A percentile compares a stretch with the other conserved stretches of the same genome.
Conservation (phyloP, 495 filamentous ascomycete species). For the Thermochaetoides thermophila region DNA sequence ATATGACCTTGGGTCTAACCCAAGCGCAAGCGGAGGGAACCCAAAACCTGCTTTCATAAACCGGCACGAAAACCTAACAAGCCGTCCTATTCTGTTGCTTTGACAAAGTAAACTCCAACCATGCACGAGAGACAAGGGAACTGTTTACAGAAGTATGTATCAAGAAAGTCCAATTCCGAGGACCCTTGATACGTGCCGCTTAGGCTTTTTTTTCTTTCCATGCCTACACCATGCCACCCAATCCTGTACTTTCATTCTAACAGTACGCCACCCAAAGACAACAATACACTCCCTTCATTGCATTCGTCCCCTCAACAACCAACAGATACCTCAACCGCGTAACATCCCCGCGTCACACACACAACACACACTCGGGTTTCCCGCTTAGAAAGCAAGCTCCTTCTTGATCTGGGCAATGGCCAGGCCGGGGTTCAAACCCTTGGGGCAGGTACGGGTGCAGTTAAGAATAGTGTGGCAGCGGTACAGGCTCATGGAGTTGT, state of each 20-base stretch:
- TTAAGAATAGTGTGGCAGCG: conserved; percentile 98
- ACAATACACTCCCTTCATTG: too few relatives aligned
- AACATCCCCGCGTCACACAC: neutral
- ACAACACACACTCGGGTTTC: neutral
- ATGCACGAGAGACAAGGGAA: conserved; percentile 19
- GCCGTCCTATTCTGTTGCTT: conserved; percentile 15
- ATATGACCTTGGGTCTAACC: too few relatives aligned
- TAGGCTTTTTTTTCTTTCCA: conserved; percentile 1
- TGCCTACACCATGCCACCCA: neutral
- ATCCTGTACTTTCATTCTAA: too few relatives aligned
- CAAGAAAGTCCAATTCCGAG: conserved; percentile 5
- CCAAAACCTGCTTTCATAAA: too few relatives aligned
- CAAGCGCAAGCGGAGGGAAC: too few relatives aligned
- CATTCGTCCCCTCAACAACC: too few relatives aligned
- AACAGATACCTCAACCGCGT: conserved; percentile 1
- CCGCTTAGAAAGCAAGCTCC: conserved; percentile 59
- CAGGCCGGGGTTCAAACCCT: conserved; percentile 88
- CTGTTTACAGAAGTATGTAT: conserved; percentile 21
- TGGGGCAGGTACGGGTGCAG: conserved; percentile 91
- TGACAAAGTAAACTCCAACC: conserved; percentile 23
- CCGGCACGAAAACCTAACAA: conserved; percentile 5
- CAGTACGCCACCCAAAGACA: too few relatives aligned
- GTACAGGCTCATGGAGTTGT: conserved; percentile 98
- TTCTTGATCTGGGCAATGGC: conserved; percentile 99
- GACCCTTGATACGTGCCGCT: conserved; percentile 1